Evolutionary conservation across 345 rosid species (phyloP).

Genomic region (Lenwebbia sp.): DNA sequence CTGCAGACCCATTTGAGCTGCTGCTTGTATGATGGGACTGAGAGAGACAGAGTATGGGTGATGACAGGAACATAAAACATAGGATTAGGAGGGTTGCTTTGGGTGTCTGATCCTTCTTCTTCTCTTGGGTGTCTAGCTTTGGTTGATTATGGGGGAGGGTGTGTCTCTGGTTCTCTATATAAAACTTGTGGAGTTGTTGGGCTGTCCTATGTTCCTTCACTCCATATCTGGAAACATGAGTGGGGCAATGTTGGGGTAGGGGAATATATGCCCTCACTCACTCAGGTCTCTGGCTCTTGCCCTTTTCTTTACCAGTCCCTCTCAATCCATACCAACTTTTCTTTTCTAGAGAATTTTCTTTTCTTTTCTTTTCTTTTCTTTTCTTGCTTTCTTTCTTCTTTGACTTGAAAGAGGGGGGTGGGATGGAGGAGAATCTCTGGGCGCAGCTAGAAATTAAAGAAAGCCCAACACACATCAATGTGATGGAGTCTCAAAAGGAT

Average conservation of each 20-base stretch:
- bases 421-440: constrained; percentile 12
- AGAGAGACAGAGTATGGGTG: constrained; percentile 5
- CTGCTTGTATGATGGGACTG: background rate
- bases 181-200: constrained; percentile 3
- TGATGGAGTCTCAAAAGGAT: constrained; percentile 5
- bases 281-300: background rate
- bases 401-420: constrained; percentile 9
- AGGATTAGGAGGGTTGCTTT: background rate
- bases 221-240: constrained; percentile 7
- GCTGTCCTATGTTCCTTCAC: constrained; percentile 2
- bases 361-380: background rate
- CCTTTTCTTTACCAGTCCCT: background rate
- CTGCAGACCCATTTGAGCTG: constrained; percentile 22
- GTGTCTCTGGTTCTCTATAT: background rate
- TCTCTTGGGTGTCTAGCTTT: background rate
- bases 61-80: constrained; percentile 5
- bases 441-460: constrained; percentile 2
- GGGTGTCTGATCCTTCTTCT: background rate
- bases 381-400: background rate
- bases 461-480: constrained; percentile 4
- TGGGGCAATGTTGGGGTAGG: constrained; percentile 10
- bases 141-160: constrained; percentile 10
- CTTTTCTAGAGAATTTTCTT: background rate
- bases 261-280: constrained; percentile 11
- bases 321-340: constrained; percentile 1